A percentile compares a stretch with the other conserved stretches of the same genome.
Evolutionary conservation across 179 eudicot species (phyloP).

Genomic region (Silene noctiflora): DNA sequence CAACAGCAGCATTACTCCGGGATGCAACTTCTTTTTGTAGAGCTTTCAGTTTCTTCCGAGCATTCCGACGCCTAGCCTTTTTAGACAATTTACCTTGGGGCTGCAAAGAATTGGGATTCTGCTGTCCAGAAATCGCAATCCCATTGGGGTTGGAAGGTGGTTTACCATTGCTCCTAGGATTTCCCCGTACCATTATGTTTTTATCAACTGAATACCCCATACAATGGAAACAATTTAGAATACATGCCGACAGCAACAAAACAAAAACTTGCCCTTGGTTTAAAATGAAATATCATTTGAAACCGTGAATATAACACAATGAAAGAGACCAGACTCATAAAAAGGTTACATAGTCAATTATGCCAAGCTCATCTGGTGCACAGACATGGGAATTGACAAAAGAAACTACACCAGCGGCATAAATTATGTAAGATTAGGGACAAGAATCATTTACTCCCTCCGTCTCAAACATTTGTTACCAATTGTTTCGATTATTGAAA

Average conservation of each 20-base stretch:
- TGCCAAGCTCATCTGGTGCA: too few species aligned
- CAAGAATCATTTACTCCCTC: background rate
- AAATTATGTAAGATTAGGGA: background rate
- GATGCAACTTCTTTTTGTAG: slow-evolving; percentile 21
- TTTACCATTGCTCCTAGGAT: slow-evolving; percentile 23
- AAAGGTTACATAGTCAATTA: background rate
- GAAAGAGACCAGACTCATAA: background rate
- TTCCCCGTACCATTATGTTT: slow-evolving; percentile 22
- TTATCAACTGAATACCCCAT: slow-evolving; percentile 13
- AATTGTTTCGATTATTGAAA: too few species aligned
- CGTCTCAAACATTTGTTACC: too few species aligned
- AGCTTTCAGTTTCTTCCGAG: slow-evolving; percentile 14
- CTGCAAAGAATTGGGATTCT: slow-evolving; percentile 32
- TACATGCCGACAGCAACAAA: background rate
- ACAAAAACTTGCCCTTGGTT: background rate
- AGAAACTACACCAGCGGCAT: background rate
- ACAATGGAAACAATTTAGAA: slow-evolving; percentile 2
- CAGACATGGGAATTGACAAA: background rate
- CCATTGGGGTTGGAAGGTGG: slow-evolving; percentile 28
- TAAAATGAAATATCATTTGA: background rate
- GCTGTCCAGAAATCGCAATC: slow-evolving; percentile 18
- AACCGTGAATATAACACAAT: background rate
- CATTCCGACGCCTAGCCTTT: slow-evolving; percentile 20
- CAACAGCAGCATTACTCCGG: slow-evolving; percentile 23
- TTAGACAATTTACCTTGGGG: slow-evolving; percentile 32